These are phyloP conservation scores for Penicillium sp. DNA, from an alignment of 2,329 filamentous ascomycete species.

Conservation along the genomic window DNA sequence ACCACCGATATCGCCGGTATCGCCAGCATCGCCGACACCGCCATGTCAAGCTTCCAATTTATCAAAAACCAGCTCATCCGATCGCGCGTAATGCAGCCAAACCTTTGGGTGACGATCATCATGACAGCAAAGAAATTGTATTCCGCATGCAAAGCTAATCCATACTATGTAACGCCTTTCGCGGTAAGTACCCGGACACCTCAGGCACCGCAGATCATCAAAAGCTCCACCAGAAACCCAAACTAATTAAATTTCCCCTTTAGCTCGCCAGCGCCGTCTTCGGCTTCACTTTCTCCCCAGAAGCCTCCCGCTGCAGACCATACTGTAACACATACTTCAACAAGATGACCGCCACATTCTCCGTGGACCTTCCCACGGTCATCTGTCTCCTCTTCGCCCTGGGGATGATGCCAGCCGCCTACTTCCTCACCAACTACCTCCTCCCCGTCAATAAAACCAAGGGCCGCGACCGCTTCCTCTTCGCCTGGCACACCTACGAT, in stretches of 20 bases:
- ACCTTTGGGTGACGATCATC: background rate
- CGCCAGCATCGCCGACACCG: background rate
- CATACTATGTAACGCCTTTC: background rate
- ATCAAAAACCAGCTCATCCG: background rate
- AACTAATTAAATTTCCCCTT: conserved; percentile 1
- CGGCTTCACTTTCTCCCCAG: background rate
- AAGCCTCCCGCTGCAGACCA: background rate
- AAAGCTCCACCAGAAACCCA: background rate
- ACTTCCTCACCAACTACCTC: conserved; percentile 48
- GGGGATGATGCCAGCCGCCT: conserved; percentile 55
- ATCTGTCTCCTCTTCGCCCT: conserved; percentile 57
- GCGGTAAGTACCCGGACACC: background rate
- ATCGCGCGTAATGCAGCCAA: background rate
- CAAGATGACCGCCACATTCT: conserved; percentile 28
- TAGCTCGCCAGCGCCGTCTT: background rate
- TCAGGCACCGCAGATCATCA: background rate
- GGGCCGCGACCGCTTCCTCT: conserved; percentile 68
- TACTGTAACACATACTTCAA: background rate
- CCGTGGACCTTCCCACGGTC: conserved; percentile 48
- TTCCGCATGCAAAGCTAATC: background rate
- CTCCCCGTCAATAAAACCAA: conserved; percentile 51
- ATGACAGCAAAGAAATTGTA: background rate
- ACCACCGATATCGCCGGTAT: background rate
- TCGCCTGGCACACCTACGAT: conserved; percentile 94
- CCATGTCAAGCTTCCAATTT: background rate